Conservation (phyloP, 805 yeast genomes). For the Alloascoidea africana region DNA sequence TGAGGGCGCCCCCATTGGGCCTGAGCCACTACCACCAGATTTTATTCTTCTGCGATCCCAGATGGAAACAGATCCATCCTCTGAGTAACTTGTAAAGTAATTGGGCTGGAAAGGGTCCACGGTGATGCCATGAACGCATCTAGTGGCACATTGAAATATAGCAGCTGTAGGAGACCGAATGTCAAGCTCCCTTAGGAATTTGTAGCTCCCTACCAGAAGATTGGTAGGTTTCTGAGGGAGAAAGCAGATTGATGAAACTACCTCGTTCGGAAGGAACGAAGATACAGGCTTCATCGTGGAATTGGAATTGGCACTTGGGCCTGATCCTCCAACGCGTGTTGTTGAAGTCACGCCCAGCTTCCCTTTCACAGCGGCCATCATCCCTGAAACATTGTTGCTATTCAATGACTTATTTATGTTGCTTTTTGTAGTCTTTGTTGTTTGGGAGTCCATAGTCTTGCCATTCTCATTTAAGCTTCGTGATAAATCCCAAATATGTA, state of each 20-base stretch:
- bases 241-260: conserved; percentile 54
- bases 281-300: conserved; percentile 32
- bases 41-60: conserved; percentile 64
- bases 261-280: conserved; percentile 58
- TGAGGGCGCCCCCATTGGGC: too few species aligned
- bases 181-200: conserved; percentile 67
- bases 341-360: too few species aligned
- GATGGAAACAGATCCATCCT: conserved; percentile 70
- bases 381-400: conserved; percentile 10
- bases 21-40: too few species aligned
- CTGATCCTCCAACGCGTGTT: too few species aligned
- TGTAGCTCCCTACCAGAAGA: conserved; percentile 62
- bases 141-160: conserved; percentile 59
- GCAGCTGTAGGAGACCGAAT: conserved; percentile 35
- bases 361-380: too few species aligned
- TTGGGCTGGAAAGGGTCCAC: conserved; percentile 54
- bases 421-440: conserved; percentile 2
- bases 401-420: conserved; percentile 2
- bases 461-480: conserved; percentile 16
- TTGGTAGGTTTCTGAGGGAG: conserved; percentile 37
- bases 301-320: too few species aligned
- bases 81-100: conserved; percentile 62
- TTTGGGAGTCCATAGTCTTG: conserved; percentile 33
- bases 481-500: conserved; percentile 66
- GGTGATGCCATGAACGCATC: conserved; percentile 51